Conservation (phyloP, 768 basidiomycete species). For the Pholiota molesta region DNA sequence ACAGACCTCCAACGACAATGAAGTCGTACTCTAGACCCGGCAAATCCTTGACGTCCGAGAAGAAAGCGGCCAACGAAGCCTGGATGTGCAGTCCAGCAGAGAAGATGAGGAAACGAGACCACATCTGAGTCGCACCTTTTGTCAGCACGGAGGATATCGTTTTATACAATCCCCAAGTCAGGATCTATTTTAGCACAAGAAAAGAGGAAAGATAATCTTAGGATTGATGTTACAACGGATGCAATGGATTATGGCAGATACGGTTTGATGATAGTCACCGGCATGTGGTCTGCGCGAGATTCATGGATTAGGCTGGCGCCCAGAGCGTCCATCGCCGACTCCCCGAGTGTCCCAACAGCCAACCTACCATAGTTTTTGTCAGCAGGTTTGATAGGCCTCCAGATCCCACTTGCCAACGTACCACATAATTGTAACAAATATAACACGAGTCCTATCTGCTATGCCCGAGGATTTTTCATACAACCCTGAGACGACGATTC, state of each 20-base stretch:
- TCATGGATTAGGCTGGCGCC: not conserved
- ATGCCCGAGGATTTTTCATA: not conserved
- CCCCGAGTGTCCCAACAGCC: not conserved
- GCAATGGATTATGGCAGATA: not conserved
- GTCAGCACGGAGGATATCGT: not conserved
- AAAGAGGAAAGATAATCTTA: not conserved
- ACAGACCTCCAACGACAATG: constrained; percentile 24
- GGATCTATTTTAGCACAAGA: not conserved
- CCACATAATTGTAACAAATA: not conserved
- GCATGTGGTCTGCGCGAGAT: not conserved
- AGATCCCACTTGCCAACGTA: not conserved
- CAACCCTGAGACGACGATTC: not conserved
- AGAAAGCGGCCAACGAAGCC: not conserved
- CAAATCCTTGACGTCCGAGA: not conserved
- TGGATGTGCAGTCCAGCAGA: not conserved
- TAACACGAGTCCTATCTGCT: not conserved
- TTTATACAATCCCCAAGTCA: not conserved
- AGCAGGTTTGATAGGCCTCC: not conserved
- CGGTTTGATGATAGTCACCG: not conserved
- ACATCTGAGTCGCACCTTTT: not conserved
- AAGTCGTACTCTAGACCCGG: constrained; percentile 17
- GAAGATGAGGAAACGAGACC: not conserved
- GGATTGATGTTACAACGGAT: not conserved
- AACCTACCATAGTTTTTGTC: not conserved
- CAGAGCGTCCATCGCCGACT: not conserved